Evolutionary conservation across 805 yeast genomes (phyloP).

Genomic region (Cyberlindnera mississippiensis): DNA sequence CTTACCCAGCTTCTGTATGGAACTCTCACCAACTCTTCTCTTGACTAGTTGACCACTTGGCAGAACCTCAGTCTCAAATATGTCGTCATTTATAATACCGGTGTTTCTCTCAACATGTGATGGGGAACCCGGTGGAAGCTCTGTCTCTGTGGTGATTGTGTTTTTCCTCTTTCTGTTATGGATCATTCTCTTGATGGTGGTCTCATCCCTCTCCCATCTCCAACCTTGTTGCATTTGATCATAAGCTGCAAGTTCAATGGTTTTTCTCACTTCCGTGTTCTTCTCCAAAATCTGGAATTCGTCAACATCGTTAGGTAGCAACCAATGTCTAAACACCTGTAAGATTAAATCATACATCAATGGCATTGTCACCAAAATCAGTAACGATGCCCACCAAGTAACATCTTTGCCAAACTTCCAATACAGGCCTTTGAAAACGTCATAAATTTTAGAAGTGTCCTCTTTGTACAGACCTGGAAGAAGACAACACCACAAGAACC

Average conservation of each 20-base stretch:
- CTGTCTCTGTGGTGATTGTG: constrained; percentile 32
- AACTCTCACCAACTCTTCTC: constrained; percentile 31
- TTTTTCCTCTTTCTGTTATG: constrained; percentile 25
- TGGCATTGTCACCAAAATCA: constrained; percentile 55
- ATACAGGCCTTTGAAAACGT: constrained; percentile 64
- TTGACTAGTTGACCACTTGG: constrained; percentile 71
- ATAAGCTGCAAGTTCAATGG: constrained; percentile 69
- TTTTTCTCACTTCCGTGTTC: constrained; percentile 58
- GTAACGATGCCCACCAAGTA: constrained; percentile 82
- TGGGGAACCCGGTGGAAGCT: constrained; percentile 48
- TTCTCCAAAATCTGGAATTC: constrained; percentile 74
- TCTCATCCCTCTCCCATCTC: constrained; percentile 55
- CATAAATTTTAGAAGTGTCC: constrained; percentile 56
- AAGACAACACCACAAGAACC: constrained; percentile 78
- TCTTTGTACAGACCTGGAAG: constrained; percentile 64
- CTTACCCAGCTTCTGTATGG: constrained; percentile 33
- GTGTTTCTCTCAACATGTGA: constrained; percentile 31
- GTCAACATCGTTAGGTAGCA: constrained; percentile 73
- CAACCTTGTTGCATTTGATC: constrained; percentile 75
- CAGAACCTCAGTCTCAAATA: constrained; percentile 51
- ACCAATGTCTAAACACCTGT: constrained; percentile 50
- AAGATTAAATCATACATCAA: constrained; percentile 61
- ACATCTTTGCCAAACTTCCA: constrained; percentile 72
- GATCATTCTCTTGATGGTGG: constrained; percentile 25
- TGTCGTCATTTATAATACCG: constrained; percentile 22